phyloP scores from a whole-genome alignment of 495 filamentous ascomycete genomes.

The Darksidea phi region DNA sequence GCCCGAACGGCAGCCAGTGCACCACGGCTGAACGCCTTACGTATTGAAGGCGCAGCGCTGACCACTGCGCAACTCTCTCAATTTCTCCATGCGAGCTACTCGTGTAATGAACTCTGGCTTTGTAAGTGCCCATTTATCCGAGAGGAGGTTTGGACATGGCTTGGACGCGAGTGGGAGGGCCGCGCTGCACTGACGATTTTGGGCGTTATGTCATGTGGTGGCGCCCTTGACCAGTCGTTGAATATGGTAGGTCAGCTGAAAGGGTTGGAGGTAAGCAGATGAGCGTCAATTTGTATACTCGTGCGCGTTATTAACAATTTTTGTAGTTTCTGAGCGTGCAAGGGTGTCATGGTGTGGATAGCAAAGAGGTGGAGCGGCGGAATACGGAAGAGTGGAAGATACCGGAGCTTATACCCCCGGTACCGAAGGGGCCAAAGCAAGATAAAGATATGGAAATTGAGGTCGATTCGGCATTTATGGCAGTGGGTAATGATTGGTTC shows the following conservation, averaged over 20 bases:
- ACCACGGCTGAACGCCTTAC: slow-evolving; percentile 17
- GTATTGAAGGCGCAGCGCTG: slow-evolving; percentile 27
- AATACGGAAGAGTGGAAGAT: neutral
- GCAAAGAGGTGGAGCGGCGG: neutral
- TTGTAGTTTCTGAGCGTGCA: neutral
- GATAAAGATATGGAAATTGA: too few relatives aligned
- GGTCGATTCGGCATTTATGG: too few relatives aligned
- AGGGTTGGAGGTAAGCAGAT: slow-evolving; percentile 29
- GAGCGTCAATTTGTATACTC: neutral
- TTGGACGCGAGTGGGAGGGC: slow-evolving; percentile 29
- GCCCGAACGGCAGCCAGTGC: slow-evolving; percentile 22
- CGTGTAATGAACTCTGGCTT: slow-evolving; percentile 30
- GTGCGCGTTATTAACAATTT: too few relatives aligned
- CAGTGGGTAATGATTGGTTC: too few relatives aligned
- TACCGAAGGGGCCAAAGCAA: neutral
- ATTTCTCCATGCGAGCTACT: slow-evolving; percentile 13
- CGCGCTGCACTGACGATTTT: slow-evolving; percentile 17
- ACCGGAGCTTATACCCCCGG: neutral
- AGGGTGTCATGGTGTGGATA: neutral
- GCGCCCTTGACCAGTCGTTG: slow-evolving; percentile 25
- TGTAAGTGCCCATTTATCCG: slow-evolving; percentile 30
- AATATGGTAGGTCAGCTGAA: slow-evolving; percentile 25
- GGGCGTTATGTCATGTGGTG: slow-evolving; percentile 24
- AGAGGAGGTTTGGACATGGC: slow-evolving; percentile 31
- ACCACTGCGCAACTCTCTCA: slow-evolving; percentile 6